Conservation (phyloP, 208 protist species). For the Wallacemonas sp. region DNA sequence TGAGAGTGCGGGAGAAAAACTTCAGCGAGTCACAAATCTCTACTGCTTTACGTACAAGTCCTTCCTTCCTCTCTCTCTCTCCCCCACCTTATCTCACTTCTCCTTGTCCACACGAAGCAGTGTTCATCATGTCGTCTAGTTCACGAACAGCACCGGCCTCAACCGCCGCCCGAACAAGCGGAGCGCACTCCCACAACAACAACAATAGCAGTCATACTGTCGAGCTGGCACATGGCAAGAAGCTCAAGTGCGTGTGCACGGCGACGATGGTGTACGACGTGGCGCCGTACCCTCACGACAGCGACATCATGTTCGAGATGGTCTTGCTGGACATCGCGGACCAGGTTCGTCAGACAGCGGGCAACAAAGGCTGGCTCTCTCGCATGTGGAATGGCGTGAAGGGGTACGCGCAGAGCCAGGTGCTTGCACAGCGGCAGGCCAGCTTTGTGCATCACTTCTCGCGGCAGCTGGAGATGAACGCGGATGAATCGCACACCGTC, state of each 20-base stretch:
- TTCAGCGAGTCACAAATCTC: too few relatives aligned
- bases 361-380: conserved; percentile 21
- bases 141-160: too few relatives aligned
- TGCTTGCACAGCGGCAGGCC: conserved; percentile 23
- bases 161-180: too few relatives aligned
- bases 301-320: conserved; percentile 32
- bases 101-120: too few relatives aligned
- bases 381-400: conserved; percentile 34
- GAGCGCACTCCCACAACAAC: neutral
- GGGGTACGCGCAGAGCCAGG: conserved; percentile 12
- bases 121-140: too few relatives aligned
- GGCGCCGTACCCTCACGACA: conserved; percentile 41
- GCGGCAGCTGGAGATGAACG: conserved; percentile 53
- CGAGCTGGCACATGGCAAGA: neutral
- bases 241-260: conserved; percentile 29
- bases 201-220: too few relatives aligned
- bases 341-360: neutral
- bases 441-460: conserved; percentile 47
- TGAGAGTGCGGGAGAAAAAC: too few relatives aligned
- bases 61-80: conserved; percentile 9
- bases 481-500: conserved; percentile 34
- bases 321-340: conserved; percentile 22
- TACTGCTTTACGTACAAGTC: neutral
- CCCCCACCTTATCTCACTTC: too few relatives aligned
- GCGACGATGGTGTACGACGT: conserved; percentile 51